Evolutionary conservation across 371 early-diverging fungal species (phyloP).

Genomic region (Vairimorpha ceranae): DNA sequence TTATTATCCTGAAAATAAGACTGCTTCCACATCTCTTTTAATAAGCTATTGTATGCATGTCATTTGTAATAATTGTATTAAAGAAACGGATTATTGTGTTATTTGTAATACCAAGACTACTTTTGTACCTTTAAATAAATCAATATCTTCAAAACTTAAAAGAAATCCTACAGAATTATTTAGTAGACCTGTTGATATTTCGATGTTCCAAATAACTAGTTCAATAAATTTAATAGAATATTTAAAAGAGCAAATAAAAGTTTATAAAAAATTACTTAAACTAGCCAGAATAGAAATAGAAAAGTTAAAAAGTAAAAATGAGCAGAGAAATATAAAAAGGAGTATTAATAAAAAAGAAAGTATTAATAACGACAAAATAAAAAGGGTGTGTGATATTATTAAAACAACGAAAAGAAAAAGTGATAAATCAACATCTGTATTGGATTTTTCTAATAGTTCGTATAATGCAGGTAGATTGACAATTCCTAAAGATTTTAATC

Average conservation of each 20-base stretch:
- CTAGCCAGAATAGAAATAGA: neutral
- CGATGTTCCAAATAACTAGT: conserved; percentile 10
- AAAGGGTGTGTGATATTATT: neutral
- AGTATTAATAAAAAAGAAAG: neutral
- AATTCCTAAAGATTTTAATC: conserved; percentile 7
- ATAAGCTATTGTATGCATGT: conserved; percentile 8
- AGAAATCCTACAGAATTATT: conserved; percentile 1
- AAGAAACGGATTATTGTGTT: neutral
- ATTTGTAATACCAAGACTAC: neutral
- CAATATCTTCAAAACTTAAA: neutral
- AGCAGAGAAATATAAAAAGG: neutral
- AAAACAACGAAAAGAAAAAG: neutral
- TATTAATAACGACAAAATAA: neutral
- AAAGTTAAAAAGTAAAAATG: neutral
- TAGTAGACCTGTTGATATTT: conserved; percentile 1
- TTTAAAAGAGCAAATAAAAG: neutral
- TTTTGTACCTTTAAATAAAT: neutral
- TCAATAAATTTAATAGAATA: neutral
- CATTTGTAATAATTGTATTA: neutral
- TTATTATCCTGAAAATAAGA: neutral
- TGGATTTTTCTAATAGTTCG: conserved; percentile 2
- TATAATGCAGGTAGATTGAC: neutral
- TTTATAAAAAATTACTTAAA: neutral
- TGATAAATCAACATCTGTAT: neutral
- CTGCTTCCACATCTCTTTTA: neutral